Base-by-base conservation (phyloP, 192 early-diverging fungal species). In the Chytriomyces sp. region DNA sequence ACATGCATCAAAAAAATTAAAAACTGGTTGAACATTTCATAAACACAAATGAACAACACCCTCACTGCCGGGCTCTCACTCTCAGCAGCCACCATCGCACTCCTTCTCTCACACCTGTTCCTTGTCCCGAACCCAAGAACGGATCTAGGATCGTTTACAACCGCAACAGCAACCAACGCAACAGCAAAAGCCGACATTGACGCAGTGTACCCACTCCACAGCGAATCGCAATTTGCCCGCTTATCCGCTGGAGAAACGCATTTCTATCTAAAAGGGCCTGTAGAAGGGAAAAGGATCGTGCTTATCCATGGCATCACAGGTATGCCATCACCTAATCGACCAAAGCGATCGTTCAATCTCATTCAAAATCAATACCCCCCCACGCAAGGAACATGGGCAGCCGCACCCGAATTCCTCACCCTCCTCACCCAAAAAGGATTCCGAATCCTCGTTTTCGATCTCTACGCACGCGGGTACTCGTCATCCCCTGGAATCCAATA, bases 381-480 rank as follows among this genome's bases (percentile, higher is more conserved):
- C n/a, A n/a, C n/a, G n/a, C n/a, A n/a, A n/a, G n/a, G n/a, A n/a
- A n/a, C n/a, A n/a, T n/a, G n/a, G n/a, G n/a, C n/a, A n/a, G n/a
- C n/a, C n/a, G n/a, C n/a, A n/a, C n/a, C n/a, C n/a, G n/a, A n/a
- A n/a, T n/a, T n/a, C n/a, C n/a, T n/a, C n/a, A n/a, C n/a, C n/a
- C n/a, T n/a, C n/a, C n/a, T n/a, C n/a, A n/a, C n/a, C n/a, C n/a
- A n/a, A n/a, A 16, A n/a, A 43, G 83, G 81, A 9, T 77, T 79
- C 44, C 75, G 80, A 28, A 82, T 89, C 8, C 71, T 89, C 7
- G 61, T 82, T 11, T 87, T 79, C 75, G 87, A 84, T 18, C 8
- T 50, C 20, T 81, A 83, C 80, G 87, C 86, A 8, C 47, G 86
- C 35, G 87, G 87, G 1, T 87, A 84, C 59, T 80, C 81, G 26